Percentiles rank a stretch among this genome's conserved stretches.
These are phyloP conservation scores for Corchorus olitorius DNA, from an alignment of 345 rosid species.

Conservation along the genomic window DNA sequence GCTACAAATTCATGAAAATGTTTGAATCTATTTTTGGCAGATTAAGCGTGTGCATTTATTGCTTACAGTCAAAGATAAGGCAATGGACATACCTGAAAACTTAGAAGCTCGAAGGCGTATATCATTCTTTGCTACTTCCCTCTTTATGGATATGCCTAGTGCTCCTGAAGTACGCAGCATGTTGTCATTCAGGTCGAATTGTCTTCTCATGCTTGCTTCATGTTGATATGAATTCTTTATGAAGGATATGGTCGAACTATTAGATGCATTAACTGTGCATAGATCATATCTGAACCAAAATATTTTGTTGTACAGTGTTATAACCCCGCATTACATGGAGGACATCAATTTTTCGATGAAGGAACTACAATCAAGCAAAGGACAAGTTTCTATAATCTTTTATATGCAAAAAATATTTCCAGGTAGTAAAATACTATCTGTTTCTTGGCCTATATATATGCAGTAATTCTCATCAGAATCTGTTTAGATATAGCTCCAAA, in stretches of 20 bases:
- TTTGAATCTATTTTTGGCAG: slow-evolving; percentile 50
- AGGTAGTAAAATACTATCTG: slow-evolving; percentile 41
- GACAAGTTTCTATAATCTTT: slow-evolving; percentile 73
- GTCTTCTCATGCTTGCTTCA: slow-evolving; percentile 19
- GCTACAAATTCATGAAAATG: slow-evolving; percentile 1
- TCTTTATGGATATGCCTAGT: slow-evolving; percentile 85
- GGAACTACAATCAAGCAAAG: slow-evolving; percentile 72
- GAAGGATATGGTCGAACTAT: not conserved
- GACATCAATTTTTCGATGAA: slow-evolving; percentile 71
- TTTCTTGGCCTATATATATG: not conserved
- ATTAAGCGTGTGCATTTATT: slow-evolving; percentile 72
- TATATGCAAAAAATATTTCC: slow-evolving; percentile 91
- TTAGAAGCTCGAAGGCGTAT: slow-evolving; percentile 86
- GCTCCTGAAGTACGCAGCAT: slow-evolving; percentile 88
- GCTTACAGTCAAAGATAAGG: slow-evolving; percentile 79
- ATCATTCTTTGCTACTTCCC: slow-evolving; percentile 95
- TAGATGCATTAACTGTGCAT: not conserved
- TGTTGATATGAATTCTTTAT: not conserved
- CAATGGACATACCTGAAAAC: slow-evolving; percentile 87
- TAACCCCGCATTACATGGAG: slow-evolving; percentile 90
- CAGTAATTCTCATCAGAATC: not conserved
- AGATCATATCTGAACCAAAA: slow-evolving; percentile 20
- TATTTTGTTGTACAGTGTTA: slow-evolving; percentile 57
- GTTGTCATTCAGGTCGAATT: slow-evolving; percentile 89
- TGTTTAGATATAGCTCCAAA: slow-evolving; percentile 16